Evolutionary conservation across 164 flowering plant genomes (phyloP).

Genomic region (Magnolia sinica): DNA sequence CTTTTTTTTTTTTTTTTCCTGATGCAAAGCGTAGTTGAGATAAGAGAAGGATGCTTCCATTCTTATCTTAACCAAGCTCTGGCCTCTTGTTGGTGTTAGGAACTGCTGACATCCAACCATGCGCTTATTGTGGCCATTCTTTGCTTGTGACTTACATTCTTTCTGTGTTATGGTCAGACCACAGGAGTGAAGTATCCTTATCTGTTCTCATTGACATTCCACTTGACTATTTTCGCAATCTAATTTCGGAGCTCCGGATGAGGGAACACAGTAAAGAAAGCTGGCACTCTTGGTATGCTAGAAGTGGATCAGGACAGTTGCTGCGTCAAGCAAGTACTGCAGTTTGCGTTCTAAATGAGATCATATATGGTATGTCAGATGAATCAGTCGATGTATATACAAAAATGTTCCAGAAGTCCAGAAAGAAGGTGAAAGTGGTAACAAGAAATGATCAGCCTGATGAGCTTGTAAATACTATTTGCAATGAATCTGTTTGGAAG

Average conservation of each 20-base stretch:
- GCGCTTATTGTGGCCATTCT: neutral
- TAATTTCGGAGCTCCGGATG: conserved; percentile 64
- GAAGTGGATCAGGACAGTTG: conserved; percentile 72
- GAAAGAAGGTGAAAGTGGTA: conserved; percentile 17
- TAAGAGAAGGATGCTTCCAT: neutral
- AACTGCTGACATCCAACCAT: neutral
- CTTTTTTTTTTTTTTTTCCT: neutral
- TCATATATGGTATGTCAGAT: conserved; percentile 83
- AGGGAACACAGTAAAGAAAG: conserved; percentile 57
- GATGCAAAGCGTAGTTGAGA: neutral
- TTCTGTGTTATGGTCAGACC: conserved; percentile 39
- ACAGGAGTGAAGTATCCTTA: conserved; percentile 45
- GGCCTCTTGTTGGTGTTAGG: neutral
- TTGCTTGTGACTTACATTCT: neutral
- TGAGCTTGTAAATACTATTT: conserved; percentile 5
- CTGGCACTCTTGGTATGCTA: conserved; percentile 80
- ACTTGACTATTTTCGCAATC: conserved; percentile 51
- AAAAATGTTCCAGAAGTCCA: conserved; percentile 43
- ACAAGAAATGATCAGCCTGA: conserved; percentile 18
- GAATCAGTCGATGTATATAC: conserved; percentile 36
- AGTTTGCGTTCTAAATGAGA: conserved; percentile 77
- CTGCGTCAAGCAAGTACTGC: conserved; percentile 87
- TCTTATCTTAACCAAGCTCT: neutral
- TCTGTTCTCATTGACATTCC: conserved; percentile 65
- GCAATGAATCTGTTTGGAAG: conserved; percentile 41